Evolutionary conservation across 73 alveolate genomes (phyloP).

Genomic region (Tetrahymena malaccensis): DNA sequence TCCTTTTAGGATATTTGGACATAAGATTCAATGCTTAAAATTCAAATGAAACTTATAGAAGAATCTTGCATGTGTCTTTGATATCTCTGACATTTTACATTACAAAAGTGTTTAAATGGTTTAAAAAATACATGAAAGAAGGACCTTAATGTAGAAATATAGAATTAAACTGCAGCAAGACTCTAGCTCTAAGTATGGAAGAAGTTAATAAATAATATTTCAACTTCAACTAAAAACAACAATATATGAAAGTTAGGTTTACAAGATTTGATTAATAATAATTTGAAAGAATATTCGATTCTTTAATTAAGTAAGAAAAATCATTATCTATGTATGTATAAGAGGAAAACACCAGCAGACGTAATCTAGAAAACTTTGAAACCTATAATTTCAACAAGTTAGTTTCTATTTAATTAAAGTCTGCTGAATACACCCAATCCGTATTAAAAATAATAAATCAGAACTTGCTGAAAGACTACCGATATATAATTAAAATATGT

Average conservation of each 20-base stretch:
- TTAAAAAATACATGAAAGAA: neutral
- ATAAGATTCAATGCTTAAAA: neutral
- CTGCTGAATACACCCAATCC: neutral
- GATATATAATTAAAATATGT: neutral
- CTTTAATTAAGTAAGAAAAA: neutral
- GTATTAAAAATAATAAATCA: neutral
- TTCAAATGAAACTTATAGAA: neutral
- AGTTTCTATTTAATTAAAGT: neutral
- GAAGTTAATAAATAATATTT: neutral
- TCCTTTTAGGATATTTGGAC: neutral
- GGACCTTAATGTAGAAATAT: neutral
- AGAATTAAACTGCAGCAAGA: neutral
- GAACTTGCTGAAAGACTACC: neutral
- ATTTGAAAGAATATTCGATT: neutral
- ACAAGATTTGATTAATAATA: neutral
- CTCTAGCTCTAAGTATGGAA: neutral
- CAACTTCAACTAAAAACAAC: neutral
- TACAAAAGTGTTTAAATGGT: neutral
- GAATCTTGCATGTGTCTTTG: neutral
- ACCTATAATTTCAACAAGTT: neutral
- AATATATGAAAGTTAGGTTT: neutral
- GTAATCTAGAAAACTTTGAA: neutral
- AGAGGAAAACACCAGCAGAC: neutral
- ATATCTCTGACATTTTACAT: neutral
- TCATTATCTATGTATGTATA: neutral